phyloP scores from a whole-genome alignment of 768 basidiomycete species.

The Boletus barrowsii region DNA sequence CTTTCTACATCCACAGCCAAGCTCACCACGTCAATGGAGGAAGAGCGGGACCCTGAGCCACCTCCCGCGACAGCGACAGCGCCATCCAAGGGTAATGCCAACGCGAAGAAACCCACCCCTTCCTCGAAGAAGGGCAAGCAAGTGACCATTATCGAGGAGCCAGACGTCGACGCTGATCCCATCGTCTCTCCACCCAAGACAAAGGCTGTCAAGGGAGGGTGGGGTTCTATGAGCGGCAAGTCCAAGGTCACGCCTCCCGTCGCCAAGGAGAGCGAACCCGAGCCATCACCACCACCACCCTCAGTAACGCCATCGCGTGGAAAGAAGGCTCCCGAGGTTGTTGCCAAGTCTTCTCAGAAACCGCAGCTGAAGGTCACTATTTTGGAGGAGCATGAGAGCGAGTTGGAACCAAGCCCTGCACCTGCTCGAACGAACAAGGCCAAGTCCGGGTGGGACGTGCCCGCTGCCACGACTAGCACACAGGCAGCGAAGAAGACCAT shows the following conservation, averaged over 20 bases:
- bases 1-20: conserved; percentile 4
- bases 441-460: conserved; percentile 16
- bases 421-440: conserved; percentile 12
- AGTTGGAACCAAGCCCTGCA: background rate
- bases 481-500: conserved; percentile 16
- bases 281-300: conserved; percentile 1
- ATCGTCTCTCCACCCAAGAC: conserved; percentile 13
- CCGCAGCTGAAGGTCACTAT: conserved; percentile 19
- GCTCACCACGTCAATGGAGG: conserved; percentile 2
- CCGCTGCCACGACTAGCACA: background rate
- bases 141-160: conserved; percentile 27
- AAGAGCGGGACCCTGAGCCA: conserved; percentile 5
- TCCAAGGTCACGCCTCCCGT: conserved; percentile 14
- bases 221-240: conserved; percentile 22
- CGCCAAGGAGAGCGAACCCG: conserved; percentile 12
- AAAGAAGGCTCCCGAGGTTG: conserved; percentile 10
- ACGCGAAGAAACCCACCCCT: conserved; percentile 10
- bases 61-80: background rate
- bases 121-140: conserved; percentile 22
- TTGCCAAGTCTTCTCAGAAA: conserved; percentile 2
- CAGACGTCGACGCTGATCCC: conserved; percentile 25
- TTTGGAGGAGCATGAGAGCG: conserved; percentile 22
- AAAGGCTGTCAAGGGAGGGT: conserved; percentile 12
- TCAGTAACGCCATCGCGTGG: conserved; percentile 9
- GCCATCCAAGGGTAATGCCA: conserved; percentile 3